Base-by-base conservation (phyloP, 1,139 yeast genomes). In the Debaryomyces singareniensis region DNA sequence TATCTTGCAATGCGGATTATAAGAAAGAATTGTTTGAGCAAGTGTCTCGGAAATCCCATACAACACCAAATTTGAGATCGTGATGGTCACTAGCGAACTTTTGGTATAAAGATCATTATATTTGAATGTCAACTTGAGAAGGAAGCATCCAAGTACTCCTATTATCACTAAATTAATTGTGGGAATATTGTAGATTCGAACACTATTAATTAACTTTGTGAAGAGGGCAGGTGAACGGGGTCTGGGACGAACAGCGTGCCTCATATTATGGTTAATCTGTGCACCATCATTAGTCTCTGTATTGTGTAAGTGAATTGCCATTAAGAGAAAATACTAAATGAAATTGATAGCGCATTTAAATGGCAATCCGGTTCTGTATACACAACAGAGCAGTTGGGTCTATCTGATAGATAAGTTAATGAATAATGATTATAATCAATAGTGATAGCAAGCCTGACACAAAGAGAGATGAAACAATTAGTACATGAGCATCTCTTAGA, bases 11-110 rank as follows among this genome's bases (percentile, higher is more conserved):
- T 36, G 38, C 2, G 48, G 40, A 10, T 47, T 35, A 36, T 56
- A 69, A 23, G 68, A 49, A 5, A 74, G 44, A 2, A 83, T 58
- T 1, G 83, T 68, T 53, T 91, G 98, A 0, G 97, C 98, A 37
- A 87, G 55, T 0, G 91, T 77, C 49, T 89, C 98, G 0, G 96
- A 87, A 5, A 87, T 75, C 0, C 96, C 96, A 51, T 79, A 85
- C 4, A 89, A 61, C 9, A 89, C 75, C 24, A 84, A 60, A 48
- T 89, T 89, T 1, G 96, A 79, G n/a, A 81, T 75, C 34, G 85
- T 73, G 28, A 89, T 84, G 4, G 96, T 87, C 12, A 82, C 51
- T 16, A 87, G 55, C 1, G 93, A 79, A 33, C 76, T 76, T 37
- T 61, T 67, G 44, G 71, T 70, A 51, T 87, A 87, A 31, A 85